Base-by-base conservation (phyloP, 495 filamentous ascomycete species). In the Penicillium alfredii region DNA sequence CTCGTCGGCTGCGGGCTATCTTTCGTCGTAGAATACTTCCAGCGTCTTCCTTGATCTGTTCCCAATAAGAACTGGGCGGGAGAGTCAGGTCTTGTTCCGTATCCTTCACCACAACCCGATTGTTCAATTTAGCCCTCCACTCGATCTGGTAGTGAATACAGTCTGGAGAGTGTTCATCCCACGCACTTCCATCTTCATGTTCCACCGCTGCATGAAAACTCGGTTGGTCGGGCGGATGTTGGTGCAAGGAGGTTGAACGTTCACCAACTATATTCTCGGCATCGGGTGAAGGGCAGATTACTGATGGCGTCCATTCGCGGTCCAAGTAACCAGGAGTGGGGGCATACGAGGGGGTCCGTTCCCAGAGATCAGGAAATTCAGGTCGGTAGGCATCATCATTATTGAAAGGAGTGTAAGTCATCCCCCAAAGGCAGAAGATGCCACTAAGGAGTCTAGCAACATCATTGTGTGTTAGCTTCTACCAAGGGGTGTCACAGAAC, bases 91-190 rank as follows among this genome's bases (percentile, higher is more conserved):
- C 34, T 40, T 28, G 37, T 41, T 55, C 58, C 16, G 44, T 64
- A 17, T 60, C 53, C 30, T 44, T 55, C 12, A 33, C 24, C 14
- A 60, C 38, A 21, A 34, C 30, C 41, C 49, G 51, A 6, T 62
- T 58, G 26, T 58, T 58, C 8, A 64, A 28, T 11, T 28, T 42
- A 10, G 59, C 38, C 31, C 54, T 56, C 56, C 49, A 61, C 28
- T 60, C 54, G 35, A 61, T 64, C 6, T 46, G 51, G 38, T 62
- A 62, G 42, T 60, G 41, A 38, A 58, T 48, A 42, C 31, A 56
- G 39, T 15, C 55, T 20, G 45, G 58, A 17, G 39, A 31, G 33
- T 56, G 33, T 39, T 62, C 46, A 33, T 60, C 41, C n/a, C n/a
- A n/a, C n/a, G n/a, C n/a, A n/a, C n/a, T n/a, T n/a, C n/a, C n/a